Evolutionary conservation across 257 asterid species (phyloP), one percentile per base, ranked within the genome.

Genomic region (Verbascum thapsus): DNA sequence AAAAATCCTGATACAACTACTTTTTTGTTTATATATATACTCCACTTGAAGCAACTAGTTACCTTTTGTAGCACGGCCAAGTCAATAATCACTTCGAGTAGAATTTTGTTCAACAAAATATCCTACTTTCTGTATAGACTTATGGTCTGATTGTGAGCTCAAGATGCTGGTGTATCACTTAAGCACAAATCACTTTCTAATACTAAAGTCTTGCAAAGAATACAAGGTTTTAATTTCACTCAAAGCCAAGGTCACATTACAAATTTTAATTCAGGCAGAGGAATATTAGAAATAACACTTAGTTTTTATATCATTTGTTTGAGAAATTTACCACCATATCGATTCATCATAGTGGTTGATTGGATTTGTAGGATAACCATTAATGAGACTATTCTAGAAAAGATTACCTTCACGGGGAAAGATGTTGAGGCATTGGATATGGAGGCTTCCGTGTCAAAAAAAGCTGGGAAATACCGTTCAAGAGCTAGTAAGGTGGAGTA

Each of bases 391-490:
- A 44, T 64, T 73, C 71, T 61, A 54, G 83, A 75, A 44, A 79
- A 75, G 42, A 30, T 62, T 53, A 17, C 53, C 44, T 67, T 67
- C 41, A 53, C 70, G 77, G 70, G 78, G 63, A 89, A 83, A 76
- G 95, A 83, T 64, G 77, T 66, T 48, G 98, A 92, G 12, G 69
- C 60, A 16, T 53, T 77, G 74, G 96, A 90, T 56, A 78, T 71
- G 53, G 99, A 94, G 57, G 77, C 73, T 54, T 74, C 87, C 65
- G 90, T 74, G 71, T 67, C 77, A 30, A 89, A 77, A 78, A 89
- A 72, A 76, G 63, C 74, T 61, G 88, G 87, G 43, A 84, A 79
- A 71, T 68, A 69, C 74, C 97, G 95, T 68, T 70, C 90, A 20
- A 85, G 83, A 76, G 65, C 43, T 68, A 72, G 67, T 39, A 90